Conservation (phyloP, 1,139 yeast genomes). For the Blastobotrys indianensis region DNA sequence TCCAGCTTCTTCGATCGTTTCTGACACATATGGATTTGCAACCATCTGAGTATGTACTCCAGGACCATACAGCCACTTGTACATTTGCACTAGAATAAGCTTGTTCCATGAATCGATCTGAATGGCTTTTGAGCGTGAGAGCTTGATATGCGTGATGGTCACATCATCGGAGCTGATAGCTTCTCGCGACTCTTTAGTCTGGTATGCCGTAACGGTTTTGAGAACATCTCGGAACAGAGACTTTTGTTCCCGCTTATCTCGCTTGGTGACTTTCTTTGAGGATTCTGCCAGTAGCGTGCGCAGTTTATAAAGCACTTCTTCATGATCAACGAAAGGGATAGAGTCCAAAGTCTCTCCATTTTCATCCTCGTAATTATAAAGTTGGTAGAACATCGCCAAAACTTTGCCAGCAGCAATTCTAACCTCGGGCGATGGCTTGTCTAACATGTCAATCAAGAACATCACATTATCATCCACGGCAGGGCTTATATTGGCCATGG, state of each 20-base stretch:
- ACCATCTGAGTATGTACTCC: conserved; percentile 61
- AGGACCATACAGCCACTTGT: conserved; percentile 67
- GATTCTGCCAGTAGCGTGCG: conserved; percentile 47
- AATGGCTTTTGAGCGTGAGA: conserved; percentile 51
- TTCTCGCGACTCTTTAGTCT: conserved; percentile 39
- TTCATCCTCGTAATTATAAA: conserved; percentile 43
- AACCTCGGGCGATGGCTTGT: conserved; percentile 22
- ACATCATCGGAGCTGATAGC: conserved; percentile 34
- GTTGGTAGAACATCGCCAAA: conserved; percentile 57
- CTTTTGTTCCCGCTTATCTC: conserved; percentile 55
- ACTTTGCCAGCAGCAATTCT: conserved; percentile 52
- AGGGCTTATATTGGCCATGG: conserved; percentile 23
- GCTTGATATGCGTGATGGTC: conserved; percentile 50
- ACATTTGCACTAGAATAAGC: conserved; percentile 53
- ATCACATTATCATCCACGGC: conserved; percentile 29
- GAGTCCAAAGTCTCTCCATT: conserved; percentile 34
- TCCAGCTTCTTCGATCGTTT: conserved; percentile 19
- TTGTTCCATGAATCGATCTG: conserved; percentile 65
- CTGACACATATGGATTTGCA: conserved; percentile 43
- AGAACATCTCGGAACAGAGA: conserved; percentile 60
- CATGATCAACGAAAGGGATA: conserved; percentile 57
- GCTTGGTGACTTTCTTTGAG: conserved; percentile 52
- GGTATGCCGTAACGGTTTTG: conserved; percentile 44
- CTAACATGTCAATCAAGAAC: conserved; percentile 28
- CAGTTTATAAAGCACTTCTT: conserved; percentile 42